A percentile compares a stretch with the other conserved stretches of the same genome.
phyloP scores from a whole-genome alignment of 306 rosid species.

The Gastrolobium villosum region DNA sequence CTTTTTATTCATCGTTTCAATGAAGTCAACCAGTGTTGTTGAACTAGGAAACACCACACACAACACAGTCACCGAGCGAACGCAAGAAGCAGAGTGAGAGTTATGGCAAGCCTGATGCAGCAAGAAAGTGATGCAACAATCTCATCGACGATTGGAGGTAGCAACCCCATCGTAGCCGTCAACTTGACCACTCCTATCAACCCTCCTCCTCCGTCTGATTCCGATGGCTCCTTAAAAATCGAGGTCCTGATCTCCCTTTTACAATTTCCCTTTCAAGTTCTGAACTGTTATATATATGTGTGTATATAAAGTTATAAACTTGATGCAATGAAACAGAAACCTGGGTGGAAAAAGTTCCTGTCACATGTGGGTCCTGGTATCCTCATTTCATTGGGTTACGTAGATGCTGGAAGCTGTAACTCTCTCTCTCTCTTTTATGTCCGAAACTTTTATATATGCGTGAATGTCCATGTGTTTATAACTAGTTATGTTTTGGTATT shows the following conservation, averaged over 20 bases:
- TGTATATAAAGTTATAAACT: background rate
- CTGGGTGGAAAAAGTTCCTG: conserved; percentile 79
- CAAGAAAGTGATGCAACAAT: background rate
- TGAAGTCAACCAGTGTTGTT: too few relatives aligned
- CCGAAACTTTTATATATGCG: background rate
- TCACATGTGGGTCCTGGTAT: conserved; percentile 82
- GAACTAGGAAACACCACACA: too few relatives aligned
- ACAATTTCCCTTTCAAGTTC: too few relatives aligned
- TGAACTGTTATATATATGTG: too few relatives aligned
- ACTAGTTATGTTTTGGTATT: background rate
- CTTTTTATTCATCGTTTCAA: too few relatives aligned
- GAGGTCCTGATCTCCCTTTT: conserved; percentile 34
- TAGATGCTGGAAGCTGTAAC: conserved; percentile 90
- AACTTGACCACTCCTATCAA: background rate
- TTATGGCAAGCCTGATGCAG: conserved; percentile 42
- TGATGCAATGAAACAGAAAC: conserved; percentile 52
- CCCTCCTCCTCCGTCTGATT: background rate
- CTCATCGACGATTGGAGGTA: conserved; percentile 28
- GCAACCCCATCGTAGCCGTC: conserved; percentile 50
- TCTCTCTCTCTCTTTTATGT: background rate
- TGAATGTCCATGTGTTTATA: too few relatives aligned
- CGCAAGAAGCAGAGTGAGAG: too few relatives aligned
- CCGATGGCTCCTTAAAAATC: background rate
- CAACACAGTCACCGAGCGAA: too few relatives aligned
- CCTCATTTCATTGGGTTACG: conserved; percentile 89